Conservation (phyloP, 768 basidiomycete species). For the Sarcomyxa edulis region DNA sequence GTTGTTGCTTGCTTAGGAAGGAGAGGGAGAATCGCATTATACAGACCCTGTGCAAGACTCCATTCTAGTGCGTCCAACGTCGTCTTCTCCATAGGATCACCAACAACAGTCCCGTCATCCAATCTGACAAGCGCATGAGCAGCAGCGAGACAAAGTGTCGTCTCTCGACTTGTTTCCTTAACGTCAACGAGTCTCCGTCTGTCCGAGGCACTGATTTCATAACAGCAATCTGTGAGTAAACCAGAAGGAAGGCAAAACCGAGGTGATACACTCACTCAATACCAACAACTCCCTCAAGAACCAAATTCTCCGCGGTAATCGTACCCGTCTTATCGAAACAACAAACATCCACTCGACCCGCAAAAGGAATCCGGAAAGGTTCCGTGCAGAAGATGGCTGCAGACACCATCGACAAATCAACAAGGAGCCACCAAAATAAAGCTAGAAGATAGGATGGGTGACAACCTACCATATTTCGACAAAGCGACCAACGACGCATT, state of each 20-base stretch:
- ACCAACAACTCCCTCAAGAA: constrained; percentile 90
- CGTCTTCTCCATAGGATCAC: constrained; percentile 99
- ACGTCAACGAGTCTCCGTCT: constrained; percentile 70
- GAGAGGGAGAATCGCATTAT: neutral
- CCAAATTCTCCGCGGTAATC: constrained; percentile 92
- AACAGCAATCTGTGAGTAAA: constrained; percentile 8
- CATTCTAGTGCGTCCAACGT: constrained; percentile 90
- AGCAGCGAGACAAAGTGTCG: constrained; percentile 83
- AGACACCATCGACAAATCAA: constrained; percentile 8
- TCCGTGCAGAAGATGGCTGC: constrained; percentile 98
- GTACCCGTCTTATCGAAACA: constrained; percentile 99
- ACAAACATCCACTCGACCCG: constrained; percentile 95
- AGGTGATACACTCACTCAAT: constrained; percentile 63
- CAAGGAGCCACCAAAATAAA: neutral
- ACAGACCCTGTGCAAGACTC: constrained; percentile 66
- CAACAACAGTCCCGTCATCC: constrained; percentile 91
- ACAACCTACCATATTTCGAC: constrained; percentile 77
- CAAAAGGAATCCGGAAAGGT: constrained; percentile 95
- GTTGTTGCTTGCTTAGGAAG: neutral
- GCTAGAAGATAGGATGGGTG: neutral
- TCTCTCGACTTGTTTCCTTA: constrained; percentile 69
- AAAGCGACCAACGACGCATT: constrained; percentile 92
- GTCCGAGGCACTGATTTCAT: constrained; percentile 55
- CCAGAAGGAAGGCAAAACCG: constrained; percentile 1
- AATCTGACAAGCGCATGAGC: constrained; percentile 93